Evolutionary conservation across 2,329 filamentous ascomycete genomes (phyloP), one percentile per base, ranked within the genome.

Genomic region (Cladobotryum protrusum): DNA sequence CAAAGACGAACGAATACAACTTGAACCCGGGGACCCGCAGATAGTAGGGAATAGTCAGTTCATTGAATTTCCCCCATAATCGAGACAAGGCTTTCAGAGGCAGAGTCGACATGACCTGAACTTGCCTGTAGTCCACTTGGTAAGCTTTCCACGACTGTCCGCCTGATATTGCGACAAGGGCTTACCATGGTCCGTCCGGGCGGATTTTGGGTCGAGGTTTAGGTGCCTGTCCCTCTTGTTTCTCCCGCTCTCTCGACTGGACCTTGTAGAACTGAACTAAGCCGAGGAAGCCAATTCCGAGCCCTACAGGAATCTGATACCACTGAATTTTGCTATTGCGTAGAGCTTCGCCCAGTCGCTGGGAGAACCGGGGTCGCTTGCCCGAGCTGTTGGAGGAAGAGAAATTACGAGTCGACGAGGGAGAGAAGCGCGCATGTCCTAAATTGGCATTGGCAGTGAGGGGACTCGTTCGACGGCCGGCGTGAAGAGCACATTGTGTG

Each of bases 91-190:
- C 90, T 72, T 96, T 96, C 54, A 96, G 75, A 33, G 91, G 91
- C 53, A 96, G 73, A 2, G 89, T 95, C 7, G 89, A 95, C 87
- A 96, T 95, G 65, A 96, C 81, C 65, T 91, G 87, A 46, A 96
- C 88, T 63, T 92, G 88, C 88, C 77, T 80, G 48, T 13, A 19
- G 39, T 35, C 41, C 24, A 18, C 34, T 43, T 35, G 33, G 35
- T 52, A 9, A 47, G 40, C 44, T 19, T 42, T 37, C 18, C 3
- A 29, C 11, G 24, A 29, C 11, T 9, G 11, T 29, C 24, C 24
- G 24, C 24, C 24, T 29, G 24, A 8, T 29, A 9, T 29, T 29
- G 37, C 45, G 37, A n/a, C 8, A 14, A 49, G 8, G 9, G 32
- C 67, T 58, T 72, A 85, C 85, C 91, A 96, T 67, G 91, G 89